Evolutionary conservation across 768 basidiomycete species (phyloP), one percentile per base, ranked within the genome.

Genomic region (Mycena polygramma): DNA sequence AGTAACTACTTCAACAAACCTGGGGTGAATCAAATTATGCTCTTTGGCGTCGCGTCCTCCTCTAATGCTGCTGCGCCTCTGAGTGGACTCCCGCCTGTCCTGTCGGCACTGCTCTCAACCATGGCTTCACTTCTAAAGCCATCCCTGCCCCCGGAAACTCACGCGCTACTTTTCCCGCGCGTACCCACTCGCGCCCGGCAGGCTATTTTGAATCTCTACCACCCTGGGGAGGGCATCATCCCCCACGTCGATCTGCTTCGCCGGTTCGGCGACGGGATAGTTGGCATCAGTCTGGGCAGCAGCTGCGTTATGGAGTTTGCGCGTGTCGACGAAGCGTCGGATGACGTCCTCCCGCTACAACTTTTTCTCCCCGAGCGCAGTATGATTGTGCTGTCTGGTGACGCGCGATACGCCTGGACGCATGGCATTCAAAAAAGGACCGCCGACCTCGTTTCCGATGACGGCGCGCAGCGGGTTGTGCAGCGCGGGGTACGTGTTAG

Each of bases 171-270:
- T 26, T 95, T 95, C 75, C 91, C 92, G 1, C 68, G 70, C 7
- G 73, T 76, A 52, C 81, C 85, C 37, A 78, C 80, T 30, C 77
- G 75, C 52, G 91, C 94, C 0, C 86, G 95, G 35, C 96, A 98
- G 77, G 94, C 90, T 1, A 99, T 98, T 65, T 74, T 98, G 61
- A 99, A 98, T 78, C 83, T 96, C 2, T 99, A 99, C 78, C 82
- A 83, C 24, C 94, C 96, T 0, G 97, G 97, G 9, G 90, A 96
- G 78, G 97, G 97, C 14, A 98, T 99, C 73, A 83, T 90, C 0
- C 88, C 94, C 0, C 97, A 98, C 74, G 87, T 99, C 51, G 97
- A 99, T 77, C 84, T 99, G 26, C 86, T 94, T 4, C 82, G 85
- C 35, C 89, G 97, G 17, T 99, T 93, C 76, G 95, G 89, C 9